Conservation (phyloP, 768 basidiomycete species). For the Amanita muscaria region DNA sequence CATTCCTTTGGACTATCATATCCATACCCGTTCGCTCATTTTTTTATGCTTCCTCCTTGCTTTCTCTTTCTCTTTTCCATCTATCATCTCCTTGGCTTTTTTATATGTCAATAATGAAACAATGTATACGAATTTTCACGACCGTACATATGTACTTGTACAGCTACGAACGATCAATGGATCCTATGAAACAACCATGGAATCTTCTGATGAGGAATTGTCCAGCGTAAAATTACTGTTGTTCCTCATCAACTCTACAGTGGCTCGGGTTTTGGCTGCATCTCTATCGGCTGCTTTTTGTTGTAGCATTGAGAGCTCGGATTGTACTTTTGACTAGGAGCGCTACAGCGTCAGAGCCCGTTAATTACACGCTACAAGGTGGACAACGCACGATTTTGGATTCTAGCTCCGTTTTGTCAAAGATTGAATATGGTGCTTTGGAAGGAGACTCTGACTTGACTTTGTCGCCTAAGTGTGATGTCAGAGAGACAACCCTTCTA, state of each 20-base stretch:
- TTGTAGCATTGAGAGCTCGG: constrained; percentile 50
- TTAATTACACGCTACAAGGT: background rate
- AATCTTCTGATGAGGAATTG: constrained; percentile 11
- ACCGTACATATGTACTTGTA: background rate
- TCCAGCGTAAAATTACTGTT: constrained; percentile 13
- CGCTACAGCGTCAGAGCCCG: background rate
- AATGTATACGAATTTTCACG: too few species aligned
- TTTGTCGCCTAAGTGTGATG: constrained; percentile 36
- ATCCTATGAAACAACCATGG: constrained; percentile 10
- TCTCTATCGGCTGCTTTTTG: constrained; percentile 37
- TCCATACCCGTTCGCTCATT: too few species aligned
- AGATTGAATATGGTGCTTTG: constrained; percentile 46
- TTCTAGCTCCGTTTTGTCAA: constrained; percentile 49
- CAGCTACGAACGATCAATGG: background rate
- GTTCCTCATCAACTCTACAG: background rate
- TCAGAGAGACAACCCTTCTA: background rate
- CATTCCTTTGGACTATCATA: too few species aligned
- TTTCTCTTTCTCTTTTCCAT: too few species aligned
- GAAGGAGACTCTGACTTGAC: constrained; percentile 26
- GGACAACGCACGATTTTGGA: constrained; percentile 39
- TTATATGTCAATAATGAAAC: too few species aligned
- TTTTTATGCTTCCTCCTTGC: too few species aligned
- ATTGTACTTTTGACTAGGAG: constrained; percentile 48
- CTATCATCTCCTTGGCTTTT: too few species aligned
- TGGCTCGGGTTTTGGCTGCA: constrained; percentile 12